Percentiles rank a stretch among this genome's conserved stretches.
Evolutionary conservation across 2,329 filamentous ascomycete genomes (phyloP).

Genomic region (Verticillium longisporum): DNA sequence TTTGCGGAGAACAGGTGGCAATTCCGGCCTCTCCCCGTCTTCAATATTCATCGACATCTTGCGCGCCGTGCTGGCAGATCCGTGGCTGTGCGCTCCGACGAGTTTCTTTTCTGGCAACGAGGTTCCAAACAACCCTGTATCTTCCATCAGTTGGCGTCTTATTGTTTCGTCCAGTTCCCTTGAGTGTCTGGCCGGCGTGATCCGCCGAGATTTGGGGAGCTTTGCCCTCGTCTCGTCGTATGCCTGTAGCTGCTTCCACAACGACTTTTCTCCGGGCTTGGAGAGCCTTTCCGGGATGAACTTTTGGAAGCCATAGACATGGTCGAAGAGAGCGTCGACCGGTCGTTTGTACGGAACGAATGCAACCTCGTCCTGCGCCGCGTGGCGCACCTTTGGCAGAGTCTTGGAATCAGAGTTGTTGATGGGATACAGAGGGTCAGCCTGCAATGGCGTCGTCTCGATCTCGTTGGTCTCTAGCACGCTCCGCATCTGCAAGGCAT

Average conservation of each 20-base stretch:
- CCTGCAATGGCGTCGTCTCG: constrained; percentile 66
- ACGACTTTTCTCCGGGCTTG: constrained; percentile 38
- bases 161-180: constrained; percentile 37
- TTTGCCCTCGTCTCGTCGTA: constrained; percentile 48
- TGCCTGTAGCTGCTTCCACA: constrained; percentile 51
- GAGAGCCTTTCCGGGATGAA: constrained; percentile 45
- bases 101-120: constrained; percentile 41
- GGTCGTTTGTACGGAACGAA: constrained; percentile 33
- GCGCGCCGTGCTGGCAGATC: constrained; percentile 6
- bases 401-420: constrained; percentile 10
- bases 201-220: constrained; percentile 32
- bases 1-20: not conserved
- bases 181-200: constrained; percentile 17
- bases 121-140: constrained; percentile 39
- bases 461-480: constrained; percentile 85
- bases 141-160: constrained; percentile 37
- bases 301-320: constrained; percentile 48
- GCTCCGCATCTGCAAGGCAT: constrained; percentile 93
- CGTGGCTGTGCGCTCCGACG: constrained; percentile 13
- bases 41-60: constrained; percentile 32
- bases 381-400: constrained; percentile 23
- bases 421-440: constrained; percentile 44
- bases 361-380: constrained; percentile 17
- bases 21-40: constrained; percentile 13
- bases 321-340: constrained; percentile 42